A percentile compares a stretch with the other conserved stretches of the same genome.
Evolutionary conservation across 2,329 filamentous ascomycete species (phyloP).

Genomic region (Sclerotinia minor): DNA sequence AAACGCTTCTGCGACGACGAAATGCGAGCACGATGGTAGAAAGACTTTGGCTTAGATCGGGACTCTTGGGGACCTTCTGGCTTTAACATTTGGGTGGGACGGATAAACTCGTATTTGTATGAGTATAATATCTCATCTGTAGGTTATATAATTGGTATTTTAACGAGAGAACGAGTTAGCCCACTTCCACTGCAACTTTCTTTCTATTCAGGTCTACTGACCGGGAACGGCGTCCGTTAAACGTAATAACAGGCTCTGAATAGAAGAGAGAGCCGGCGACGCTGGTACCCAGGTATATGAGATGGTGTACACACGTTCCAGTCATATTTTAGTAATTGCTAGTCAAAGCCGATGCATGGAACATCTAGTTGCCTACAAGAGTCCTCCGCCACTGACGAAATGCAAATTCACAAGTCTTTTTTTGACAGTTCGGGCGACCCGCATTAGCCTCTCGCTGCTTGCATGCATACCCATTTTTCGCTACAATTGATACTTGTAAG

Average conservation of each 20-base stretch:
- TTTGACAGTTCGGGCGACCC: background rate
- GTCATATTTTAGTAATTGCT: background rate
- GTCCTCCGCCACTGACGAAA: too few species aligned
- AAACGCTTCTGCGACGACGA: background rate
- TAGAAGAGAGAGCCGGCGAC: background rate
- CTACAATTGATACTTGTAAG: background rate
- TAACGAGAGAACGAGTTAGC: background rate
- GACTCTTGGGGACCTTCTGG: background rate
- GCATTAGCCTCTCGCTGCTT: background rate
- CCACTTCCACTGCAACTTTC: background rate
- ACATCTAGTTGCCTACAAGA: background rate
- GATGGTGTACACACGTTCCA: background rate
- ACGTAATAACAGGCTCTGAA: background rate
- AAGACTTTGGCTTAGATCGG: background rate
- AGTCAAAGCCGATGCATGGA: background rate
- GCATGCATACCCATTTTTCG: too few species aligned
- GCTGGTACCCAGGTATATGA: background rate
- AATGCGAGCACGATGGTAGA: slow-evolving; percentile 14
- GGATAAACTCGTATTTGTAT: background rate
- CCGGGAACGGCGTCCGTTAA: background rate
- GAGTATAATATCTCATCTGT: background rate
- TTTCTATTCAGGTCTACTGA: background rate
- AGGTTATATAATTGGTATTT: background rate
- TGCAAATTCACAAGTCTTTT: background rate
- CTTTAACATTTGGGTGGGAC: background rate